Base-by-base conservation (phyloP, 1,284 basidiomycete species). In the Ustilago crameri region DNA sequence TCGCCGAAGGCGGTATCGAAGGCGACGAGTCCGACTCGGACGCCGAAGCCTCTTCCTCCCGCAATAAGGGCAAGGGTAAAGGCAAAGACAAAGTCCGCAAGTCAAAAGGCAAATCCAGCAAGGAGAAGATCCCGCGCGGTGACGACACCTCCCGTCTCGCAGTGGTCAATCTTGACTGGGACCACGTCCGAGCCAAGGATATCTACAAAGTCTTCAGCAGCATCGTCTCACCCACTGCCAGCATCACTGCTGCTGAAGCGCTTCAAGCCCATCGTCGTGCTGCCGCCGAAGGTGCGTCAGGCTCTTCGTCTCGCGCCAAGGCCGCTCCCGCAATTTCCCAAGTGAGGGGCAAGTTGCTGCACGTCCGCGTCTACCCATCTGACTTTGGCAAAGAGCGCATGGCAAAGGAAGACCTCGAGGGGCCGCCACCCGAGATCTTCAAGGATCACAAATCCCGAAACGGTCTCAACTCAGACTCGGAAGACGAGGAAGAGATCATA, bases 91-190 rank as follows among this genome's bases (percentile, higher is more conserved):
- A 66, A 35, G 23, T 54, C 15, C 58, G 61, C 41, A 54, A 52
- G 14, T 34, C 40, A 18, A 73, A 64, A 22, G 18, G 92, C 1
- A 87, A 86, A 42, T 58, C 66, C 22, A 54, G 43, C 48, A 51
- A 68, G 45, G 54, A 68, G 14, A 72, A 64, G 38, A 64, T 78
- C 22, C 67, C 66, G 7, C 66, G 72, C 10, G 80, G 78, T 24
- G 78, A 78, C 41, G 79, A 79, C 47, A 82, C 81, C 5, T 32
- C 48, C 45, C 88, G 95, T 14, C 85, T 98, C 7, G 96, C 95
- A 0, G 89, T 91, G 26, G 95, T 99, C 74, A 98, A 98, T 83
- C 88, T 98, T 62, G 96, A 99, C 85, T 99, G 96, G 96, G 96
- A 98, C 84, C 89, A 98, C 84, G 89, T 98, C 55, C 91, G 91